Conservation (phyloP, 257 asterid genomes). For the Forsythia viridissima region DNA sequence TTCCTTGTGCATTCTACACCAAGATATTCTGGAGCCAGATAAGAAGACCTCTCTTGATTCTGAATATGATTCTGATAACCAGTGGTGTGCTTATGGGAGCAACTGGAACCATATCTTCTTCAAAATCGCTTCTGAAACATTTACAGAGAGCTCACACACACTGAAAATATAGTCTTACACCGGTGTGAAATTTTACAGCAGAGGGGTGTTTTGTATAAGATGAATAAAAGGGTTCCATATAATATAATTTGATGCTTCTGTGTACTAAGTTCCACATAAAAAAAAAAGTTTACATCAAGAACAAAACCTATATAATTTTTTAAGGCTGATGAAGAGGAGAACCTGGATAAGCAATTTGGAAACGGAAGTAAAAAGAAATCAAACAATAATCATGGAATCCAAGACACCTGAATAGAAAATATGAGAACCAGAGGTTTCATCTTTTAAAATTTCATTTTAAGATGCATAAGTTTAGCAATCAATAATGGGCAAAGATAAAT, state of each 20-base stretch:
- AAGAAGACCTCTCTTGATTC: slow-evolving; percentile 30
- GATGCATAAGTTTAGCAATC: too few relatives aligned
- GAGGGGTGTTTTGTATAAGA: not conserved
- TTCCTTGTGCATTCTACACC: slow-evolving; percentile 58
- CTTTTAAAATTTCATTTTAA: too few relatives aligned
- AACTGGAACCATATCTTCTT: slow-evolving; percentile 64
- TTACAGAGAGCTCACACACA: slow-evolving; percentile 34
- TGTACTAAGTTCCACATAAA: not conserved
- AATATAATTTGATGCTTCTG: not conserved
- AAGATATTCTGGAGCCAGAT: slow-evolving; percentile 58
- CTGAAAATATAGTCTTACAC: not conserved
- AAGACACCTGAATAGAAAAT: too few relatives aligned
- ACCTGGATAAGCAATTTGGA: not conserved
- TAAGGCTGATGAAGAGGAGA: not conserved
- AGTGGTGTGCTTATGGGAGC: slow-evolving; percentile 53
- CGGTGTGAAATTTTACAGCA: not conserved
- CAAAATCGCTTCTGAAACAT: slow-evolving; percentile 40
- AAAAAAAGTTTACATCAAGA: not conserved
- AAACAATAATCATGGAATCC: too few relatives aligned
- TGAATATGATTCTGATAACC: slow-evolving; percentile 39
- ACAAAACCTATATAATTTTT: too few relatives aligned
- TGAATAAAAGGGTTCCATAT: not conserved
- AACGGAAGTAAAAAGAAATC: too few relatives aligned
- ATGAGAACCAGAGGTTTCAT: too few relatives aligned
- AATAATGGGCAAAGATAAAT: too few relatives aligned